Base-by-base conservation (phyloP, 352 stramenopile species). In the Phytophthora hybrid region DNA sequence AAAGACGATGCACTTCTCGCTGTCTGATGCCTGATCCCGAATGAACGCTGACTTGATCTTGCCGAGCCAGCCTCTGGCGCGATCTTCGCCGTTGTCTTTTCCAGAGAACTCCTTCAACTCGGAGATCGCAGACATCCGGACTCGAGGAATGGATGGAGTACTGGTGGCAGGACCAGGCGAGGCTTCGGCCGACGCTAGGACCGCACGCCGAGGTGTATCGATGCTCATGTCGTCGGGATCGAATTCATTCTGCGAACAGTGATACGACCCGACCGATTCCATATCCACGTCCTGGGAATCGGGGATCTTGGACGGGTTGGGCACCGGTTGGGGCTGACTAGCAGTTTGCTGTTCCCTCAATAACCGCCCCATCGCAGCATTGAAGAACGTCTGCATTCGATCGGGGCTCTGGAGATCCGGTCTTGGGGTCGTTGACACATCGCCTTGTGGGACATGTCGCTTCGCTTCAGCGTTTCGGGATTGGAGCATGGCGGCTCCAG, bases 211-310 rank as follows among this genome's bases (percentile, higher is more conserved):
- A 47, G 39, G 39, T 18, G 39, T 18, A 47, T 47, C 39, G 14
- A 47, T 47, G 39, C 39, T 47, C 29, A 60, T 10, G 18, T 60
- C 54, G 32, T 60, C 32, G 0, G 54, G 54, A n/a, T 49, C 54
- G 32, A 31, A 60, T 19, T 60, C 14, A 19, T 47, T 47, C 39
- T 5, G 39, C 13, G 11, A 47, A 7, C 4, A 5, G 8, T 32
- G 29, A 10, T 11, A 8, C 3, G 54, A 60, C 5, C 10, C 54
- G 3, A 31, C 16, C 5, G 54, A 60, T n/a, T 60, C 54, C 54
- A 60, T 60, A 4, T 60, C 54, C 5, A 60, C 32, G 21, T 60
- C 54, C n/a, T 46, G 52, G 21, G 52, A 14, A 18, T 21, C 21
- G 2, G 10, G 23, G 3, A 10, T 13, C 5, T 34, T 19, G 9